Percentiles rank a stretch among this genome's conserved stretches.
Evolutionary conservation across 2,329 filamentous ascomycete genomes (phyloP).

Genomic region (Sporothrix inflata): DNA sequence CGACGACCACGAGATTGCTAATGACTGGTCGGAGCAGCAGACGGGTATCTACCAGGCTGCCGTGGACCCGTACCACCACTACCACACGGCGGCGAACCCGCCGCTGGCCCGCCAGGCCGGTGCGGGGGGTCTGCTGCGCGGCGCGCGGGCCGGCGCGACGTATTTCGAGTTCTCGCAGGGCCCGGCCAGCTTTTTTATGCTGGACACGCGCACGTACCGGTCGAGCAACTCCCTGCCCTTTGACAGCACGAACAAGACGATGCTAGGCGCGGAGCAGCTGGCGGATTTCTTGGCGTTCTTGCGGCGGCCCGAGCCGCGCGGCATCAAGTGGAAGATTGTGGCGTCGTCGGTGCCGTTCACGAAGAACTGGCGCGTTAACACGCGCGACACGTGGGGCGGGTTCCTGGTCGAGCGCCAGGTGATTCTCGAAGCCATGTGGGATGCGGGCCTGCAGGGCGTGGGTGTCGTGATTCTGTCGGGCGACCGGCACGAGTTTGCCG

Average conservation of each 20-base stretch:
- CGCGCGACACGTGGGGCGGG: constrained; percentile 90
- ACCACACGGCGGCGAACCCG: constrained; percentile 84
- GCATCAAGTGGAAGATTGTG: constrained; percentile 91
- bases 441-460: constrained; percentile 69
- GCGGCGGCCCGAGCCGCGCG: constrained; percentile 68
- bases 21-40: constrained; percentile 86
- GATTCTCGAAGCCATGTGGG: constrained; percentile 92
- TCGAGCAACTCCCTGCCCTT: constrained; percentile 66
- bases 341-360: constrained; percentile 92
- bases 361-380: constrained; percentile 93
- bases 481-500: constrained; percentile 95
- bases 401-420: constrained; percentile 78
- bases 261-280: constrained; percentile 81
- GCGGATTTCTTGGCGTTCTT: constrained; percentile 80
- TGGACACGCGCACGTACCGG: constrained; percentile 88
- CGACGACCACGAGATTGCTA: constrained; percentile 94
- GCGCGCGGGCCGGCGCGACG: constrained; percentile 56
- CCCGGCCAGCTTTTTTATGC: constrained; percentile 90
- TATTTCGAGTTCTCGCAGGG: constrained; percentile 92
- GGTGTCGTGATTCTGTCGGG: constrained; percentile 86
- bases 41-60: constrained; percentile 80
- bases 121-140: constrained; percentile 38
- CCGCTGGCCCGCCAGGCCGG: constrained; percentile 62
- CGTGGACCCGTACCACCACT: constrained; percentile 82
- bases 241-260: constrained; percentile 72